A percentile compares a stretch with the other conserved stretches of the same genome.
These are phyloP conservation scores for Exophiala aquamarina DNA, from an alignment of 2,329 filamentous ascomycete species.

Conservation along the genomic window DNA sequence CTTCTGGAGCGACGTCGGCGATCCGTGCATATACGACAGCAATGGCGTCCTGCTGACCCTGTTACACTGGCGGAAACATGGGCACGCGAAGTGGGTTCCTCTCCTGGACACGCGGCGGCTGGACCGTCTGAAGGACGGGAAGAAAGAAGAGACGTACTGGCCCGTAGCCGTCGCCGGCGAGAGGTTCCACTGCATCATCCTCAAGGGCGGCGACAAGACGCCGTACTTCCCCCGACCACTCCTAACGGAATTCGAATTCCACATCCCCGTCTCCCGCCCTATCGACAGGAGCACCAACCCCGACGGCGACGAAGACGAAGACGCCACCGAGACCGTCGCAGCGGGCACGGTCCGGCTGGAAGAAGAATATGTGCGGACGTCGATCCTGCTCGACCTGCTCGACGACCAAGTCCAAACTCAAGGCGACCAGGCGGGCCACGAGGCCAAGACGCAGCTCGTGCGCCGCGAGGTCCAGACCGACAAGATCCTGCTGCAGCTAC, in stretches of 20 bases:
- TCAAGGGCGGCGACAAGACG: conserved; percentile 91
- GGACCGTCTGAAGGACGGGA: conserved; percentile 76
- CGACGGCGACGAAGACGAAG: conserved; percentile 32
- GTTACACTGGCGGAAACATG: conserved; percentile 83
- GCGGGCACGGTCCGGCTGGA: conserved; percentile 64
- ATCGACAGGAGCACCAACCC: conserved; percentile 26
- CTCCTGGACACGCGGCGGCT: conserved; percentile 86
- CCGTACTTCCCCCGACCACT: conserved; percentile 89
- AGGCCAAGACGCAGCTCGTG: conserved; percentile 66
- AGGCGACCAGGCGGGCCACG: conserved; percentile 48
- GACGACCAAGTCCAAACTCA: conserved; percentile 72
- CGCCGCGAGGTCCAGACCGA: conserved; percentile 81
- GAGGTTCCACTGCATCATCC: conserved; percentile 97
- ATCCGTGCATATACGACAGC: conserved; percentile 94
- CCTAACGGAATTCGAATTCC: conserved; percentile 90
- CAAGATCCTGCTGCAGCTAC: conserved; percentile 82
- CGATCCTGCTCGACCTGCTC: conserved; percentile 70
- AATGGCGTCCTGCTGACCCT: conserved; percentile 85
- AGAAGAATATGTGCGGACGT: conserved; percentile 76
- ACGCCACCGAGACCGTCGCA: conserved; percentile 43
- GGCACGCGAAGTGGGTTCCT: conserved; percentile 86
- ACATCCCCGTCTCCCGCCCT: conserved; percentile 70
- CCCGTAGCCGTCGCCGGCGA: conserved; percentile 88
- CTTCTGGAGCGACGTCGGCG: conserved; percentile 91
- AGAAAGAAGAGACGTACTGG: conserved; percentile 89